Conservation (phyloP, 1,284 basidiomycete species). For the Xerocomus minutiporus region DNA sequence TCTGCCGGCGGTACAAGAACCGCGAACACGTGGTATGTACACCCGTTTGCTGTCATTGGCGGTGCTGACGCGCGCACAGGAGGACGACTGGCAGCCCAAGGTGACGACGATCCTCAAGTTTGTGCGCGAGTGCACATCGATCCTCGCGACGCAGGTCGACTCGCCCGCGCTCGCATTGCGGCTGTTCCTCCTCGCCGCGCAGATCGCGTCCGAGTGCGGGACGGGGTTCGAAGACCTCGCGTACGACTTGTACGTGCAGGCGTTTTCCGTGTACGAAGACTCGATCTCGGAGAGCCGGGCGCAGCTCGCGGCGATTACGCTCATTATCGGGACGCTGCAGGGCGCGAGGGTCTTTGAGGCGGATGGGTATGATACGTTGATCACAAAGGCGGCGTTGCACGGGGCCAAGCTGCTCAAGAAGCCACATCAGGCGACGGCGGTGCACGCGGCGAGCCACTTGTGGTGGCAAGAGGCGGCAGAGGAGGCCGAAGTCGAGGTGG, state of each 20-base stretch:
- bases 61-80: constrained; percentile 40
- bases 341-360: constrained; percentile 80
- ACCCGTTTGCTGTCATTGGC: neutral
- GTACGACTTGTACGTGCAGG: constrained; percentile 94
- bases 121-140: constrained; percentile 84
- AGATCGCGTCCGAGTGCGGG: constrained; percentile 87
- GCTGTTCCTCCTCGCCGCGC: constrained; percentile 89
- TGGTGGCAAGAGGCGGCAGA: constrained; percentile 85
- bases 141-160: constrained; percentile 87
- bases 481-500: constrained; percentile 32
- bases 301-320: constrained; percentile 88
- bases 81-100: constrained; percentile 79
- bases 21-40: constrained; percentile 54
- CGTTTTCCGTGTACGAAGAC: constrained; percentile 94
- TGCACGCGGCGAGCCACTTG: constrained; percentile 90
- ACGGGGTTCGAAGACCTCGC: constrained; percentile 79
- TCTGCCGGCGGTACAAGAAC: constrained; percentile 84
- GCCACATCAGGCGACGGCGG: constrained; percentile 91
- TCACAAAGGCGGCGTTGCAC: constrained; percentile 93
- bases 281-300: constrained; percentile 89
- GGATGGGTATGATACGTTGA: constrained; percentile 93
- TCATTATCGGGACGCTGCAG: constrained; percentile 86
- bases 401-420: constrained; percentile 93
- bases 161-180: constrained; percentile 85
- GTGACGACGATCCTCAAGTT: constrained; percentile 86